Percentiles rank a stretch among this genome's conserved stretches.
phyloP scores from a whole-genome alignment of 2,329 filamentous ascomycete genomes.

The Coniochaeta ligniaria region DNA sequence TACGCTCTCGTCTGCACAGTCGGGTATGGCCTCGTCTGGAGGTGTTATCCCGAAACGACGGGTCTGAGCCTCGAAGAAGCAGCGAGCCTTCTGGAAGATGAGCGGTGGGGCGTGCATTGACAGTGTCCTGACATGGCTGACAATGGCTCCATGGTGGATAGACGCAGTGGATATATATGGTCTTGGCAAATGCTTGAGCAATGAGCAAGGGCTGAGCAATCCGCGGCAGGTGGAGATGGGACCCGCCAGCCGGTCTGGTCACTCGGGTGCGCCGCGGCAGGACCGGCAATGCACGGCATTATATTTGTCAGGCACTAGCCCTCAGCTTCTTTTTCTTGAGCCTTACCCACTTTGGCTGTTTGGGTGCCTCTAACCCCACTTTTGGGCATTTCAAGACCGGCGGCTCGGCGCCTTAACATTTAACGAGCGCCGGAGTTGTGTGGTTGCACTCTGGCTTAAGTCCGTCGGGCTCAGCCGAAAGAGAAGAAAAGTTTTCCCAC shows the following conservation, averaged over 20 bases:
- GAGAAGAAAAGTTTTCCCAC: not conserved
- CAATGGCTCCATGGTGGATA: not conserved
- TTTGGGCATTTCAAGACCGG: not conserved
- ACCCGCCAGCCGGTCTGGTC: not conserved
- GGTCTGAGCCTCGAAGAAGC: slow-evolving; percentile 78
- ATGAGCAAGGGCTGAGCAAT: too few species aligned
- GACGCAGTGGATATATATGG: not conserved
- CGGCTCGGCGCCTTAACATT: not conserved
- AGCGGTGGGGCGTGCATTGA: slow-evolving; percentile 56
- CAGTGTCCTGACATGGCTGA: not conserved
- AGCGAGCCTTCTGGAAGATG: slow-evolving; percentile 60
- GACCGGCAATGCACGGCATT: not conserved
- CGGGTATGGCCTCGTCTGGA: slow-evolving; percentile 64
- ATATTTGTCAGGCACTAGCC: not conserved
- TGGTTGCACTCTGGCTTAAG: not conserved
- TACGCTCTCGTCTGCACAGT: slow-evolving; percentile 65
- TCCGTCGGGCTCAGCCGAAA: not conserved
- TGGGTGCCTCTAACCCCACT: too few species aligned
- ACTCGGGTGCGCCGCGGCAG: too few species aligned
- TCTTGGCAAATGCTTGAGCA: not conserved
- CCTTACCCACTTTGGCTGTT: not conserved
- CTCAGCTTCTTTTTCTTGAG: not conserved
- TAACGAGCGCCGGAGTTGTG: not conserved
- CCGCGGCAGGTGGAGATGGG: not conserved
- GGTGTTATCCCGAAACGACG: slow-evolving; percentile 79